phyloP scores from a whole-genome alignment of 495 filamentous ascomycete genomes.

The Cercophora sp. region DNA sequence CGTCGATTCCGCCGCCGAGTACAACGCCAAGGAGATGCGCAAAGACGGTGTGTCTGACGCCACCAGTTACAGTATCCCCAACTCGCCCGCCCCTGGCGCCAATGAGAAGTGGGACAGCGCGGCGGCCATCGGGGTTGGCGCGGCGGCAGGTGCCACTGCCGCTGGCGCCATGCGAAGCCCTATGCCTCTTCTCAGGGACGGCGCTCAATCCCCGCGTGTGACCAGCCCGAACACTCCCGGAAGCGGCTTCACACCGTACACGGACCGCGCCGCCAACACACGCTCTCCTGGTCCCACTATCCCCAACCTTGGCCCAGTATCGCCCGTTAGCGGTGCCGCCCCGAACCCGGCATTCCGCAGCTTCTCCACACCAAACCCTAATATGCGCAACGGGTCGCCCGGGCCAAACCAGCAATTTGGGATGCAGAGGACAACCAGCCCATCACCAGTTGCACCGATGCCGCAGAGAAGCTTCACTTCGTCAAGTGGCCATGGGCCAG shows the following conservation, averaged over 20 bases:
- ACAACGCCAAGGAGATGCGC: conserved; percentile 34
- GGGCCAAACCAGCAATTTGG: conserved; percentile 24
- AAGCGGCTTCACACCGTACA: conserved; percentile 8
- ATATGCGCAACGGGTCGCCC: conserved; percentile 26
- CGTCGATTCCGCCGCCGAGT: conserved; percentile 35
- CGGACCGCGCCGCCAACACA: conserved; percentile 8
- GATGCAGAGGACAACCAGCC: conserved; percentile 20
- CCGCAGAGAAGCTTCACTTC: conserved; percentile 31
- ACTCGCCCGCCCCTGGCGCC: conserved; percentile 26
- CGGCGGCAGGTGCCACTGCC: conserved; percentile 24
- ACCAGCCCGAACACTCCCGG: conserved; percentile 12
- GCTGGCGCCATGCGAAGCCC: conserved; percentile 26
- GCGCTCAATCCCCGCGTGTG: conserved; percentile 23
- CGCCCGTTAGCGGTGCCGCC: conserved; percentile 16
- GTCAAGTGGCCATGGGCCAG: conserved; percentile 15
- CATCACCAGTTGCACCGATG: conserved; percentile 23
- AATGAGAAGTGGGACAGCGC: conserved; percentile 20
- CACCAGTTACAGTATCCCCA: conserved; percentile 34
- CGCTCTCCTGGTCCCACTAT: conserved; percentile 14
- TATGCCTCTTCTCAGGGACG: conserved; percentile 30
- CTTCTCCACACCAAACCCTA: conserved; percentile 28
- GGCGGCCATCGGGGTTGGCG: conserved; percentile 18
- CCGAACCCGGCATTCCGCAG: conserved; percentile 25
- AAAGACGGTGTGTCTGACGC: conserved; percentile 26
- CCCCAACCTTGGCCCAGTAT: conserved; percentile 6